These are phyloP conservation scores for Aspergillus brasiliensis DNA, from an alignment of 2,329 filamentous ascomycete species.

Conservation along the genomic window DNA sequence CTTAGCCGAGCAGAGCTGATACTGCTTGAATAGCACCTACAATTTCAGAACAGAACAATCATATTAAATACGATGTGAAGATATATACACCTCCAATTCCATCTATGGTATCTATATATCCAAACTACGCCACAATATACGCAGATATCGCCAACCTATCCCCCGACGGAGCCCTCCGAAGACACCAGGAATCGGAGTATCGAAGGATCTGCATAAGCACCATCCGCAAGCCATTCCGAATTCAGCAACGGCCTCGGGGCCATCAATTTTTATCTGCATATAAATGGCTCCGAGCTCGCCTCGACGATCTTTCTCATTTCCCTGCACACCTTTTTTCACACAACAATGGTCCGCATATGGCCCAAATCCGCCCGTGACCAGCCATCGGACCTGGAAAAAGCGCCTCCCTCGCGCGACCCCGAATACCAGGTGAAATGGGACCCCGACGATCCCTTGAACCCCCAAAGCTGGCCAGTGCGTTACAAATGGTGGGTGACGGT, in stretches of 20 bases:
- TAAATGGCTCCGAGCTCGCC: background rate
- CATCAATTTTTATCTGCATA: background rate
- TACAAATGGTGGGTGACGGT: slow-evolving; percentile 54
- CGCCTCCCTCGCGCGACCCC: background rate
- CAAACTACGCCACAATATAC: too few species aligned
- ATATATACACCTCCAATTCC: too few species aligned
- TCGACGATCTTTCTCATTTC: background rate
- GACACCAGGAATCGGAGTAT: too few species aligned
- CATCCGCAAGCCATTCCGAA: too few species aligned
- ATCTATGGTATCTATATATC: too few species aligned
- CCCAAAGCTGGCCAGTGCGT: slow-evolving; percentile 47
- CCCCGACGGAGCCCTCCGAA: too few species aligned
- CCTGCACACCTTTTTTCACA: background rate
- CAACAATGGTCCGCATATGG: background rate
- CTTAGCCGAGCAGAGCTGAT: too few species aligned
- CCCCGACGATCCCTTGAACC: slow-evolving; percentile 39
- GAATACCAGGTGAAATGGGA: slow-evolving; percentile 13
- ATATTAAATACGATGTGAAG: too few species aligned
- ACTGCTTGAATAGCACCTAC: too few species aligned
- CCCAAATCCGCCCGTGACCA: background rate
- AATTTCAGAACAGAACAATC: too few species aligned
- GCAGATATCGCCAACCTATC: too few species aligned
- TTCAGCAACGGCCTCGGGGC: background rate
- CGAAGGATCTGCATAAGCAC: too few species aligned
- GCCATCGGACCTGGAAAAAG: background rate